Base-by-base conservation (phyloP, 176 grass and related monocot genomes). In the Hyparrhenia diplandra region DNA sequence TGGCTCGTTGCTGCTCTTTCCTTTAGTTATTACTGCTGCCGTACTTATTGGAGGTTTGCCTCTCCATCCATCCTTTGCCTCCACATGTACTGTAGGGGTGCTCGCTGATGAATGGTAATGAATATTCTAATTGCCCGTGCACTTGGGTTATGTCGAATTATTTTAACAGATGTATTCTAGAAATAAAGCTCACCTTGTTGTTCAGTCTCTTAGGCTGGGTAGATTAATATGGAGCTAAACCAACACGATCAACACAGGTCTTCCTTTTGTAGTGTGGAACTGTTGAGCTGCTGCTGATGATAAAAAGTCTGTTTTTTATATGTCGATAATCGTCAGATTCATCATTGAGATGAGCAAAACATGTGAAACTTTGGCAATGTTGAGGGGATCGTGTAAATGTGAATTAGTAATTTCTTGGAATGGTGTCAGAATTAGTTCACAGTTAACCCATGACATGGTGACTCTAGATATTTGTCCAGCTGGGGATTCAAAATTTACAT, bases 401-500 rank as follows among this genome's bases (percentile, higher is more conserved):
- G 55, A 43, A 54, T 14, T 65, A 65, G 63, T 30, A 47, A 74
- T 64, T 65, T 30, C 5, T 21, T 9, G 23, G n/a, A 76, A 52
- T 70, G 52, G 16, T 85, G 20, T 71, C 75, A 64, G 16, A 72
- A 16, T 35, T 79, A 30, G 27, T 85, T 61, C 51, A 51, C 67
- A 79, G 37, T n/a, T 62, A 9, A 58, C 21, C 54, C 54, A 58
- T 58, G 54, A 57, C 52, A 78, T 35, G 34, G 5, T 35, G n/a
- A n/a, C n/a, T n/a, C n/a, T n/a, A n/a, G n/a, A n/a, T n/a, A n/a
- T n/a, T n/a, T n/a, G n/a, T n/a, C n/a, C n/a, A n/a, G n/a, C n/a
- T 70, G 67, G 10, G 23, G 18, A 41, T 69, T 82, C 36, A 3
- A 28, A 24, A 58, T 24, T 58, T 58, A 11, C 9, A 58, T 58